Evolutionary conservation across 2,329 filamentous ascomycete genomes (phyloP), one percentile per base, ranked within the genome.

Genomic region (Trichophaea hybrida): DNA sequence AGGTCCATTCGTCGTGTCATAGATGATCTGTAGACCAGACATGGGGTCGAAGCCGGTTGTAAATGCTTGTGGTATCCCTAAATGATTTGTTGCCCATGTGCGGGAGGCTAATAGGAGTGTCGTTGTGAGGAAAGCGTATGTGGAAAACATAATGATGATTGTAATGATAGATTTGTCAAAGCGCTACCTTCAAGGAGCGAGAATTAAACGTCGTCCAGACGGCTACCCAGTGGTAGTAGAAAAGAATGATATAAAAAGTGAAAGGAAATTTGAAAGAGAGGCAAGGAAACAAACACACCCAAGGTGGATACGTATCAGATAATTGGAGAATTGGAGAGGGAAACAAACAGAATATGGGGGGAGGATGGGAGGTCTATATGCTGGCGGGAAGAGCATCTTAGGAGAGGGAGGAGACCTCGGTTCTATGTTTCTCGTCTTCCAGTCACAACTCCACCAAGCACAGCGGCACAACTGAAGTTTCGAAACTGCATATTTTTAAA

Each of bases 51-150:
- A 64, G 2, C 61, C 61, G 3, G 40, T 43, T 1, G 61, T 38
- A 38, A 64, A 64, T 13, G 57, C 59, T 13, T 43, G 43, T 5
- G 61, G 61, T 8, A 64, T 64, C 10, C 51, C 51, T 6, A n/a
- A 34, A 32, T 55, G 35, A n/a, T 55, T 55, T 31, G 53, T 55
- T 31, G 53, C 53, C n/a, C 40, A 33, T 12, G 53, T 32, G 10
- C 37, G 35, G 10, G 40, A 15, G 31, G 38, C 38, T 15, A 40
- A 32, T 1, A 55, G 53, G 37, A 55, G 31, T 34, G 4, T 10
- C 44, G 53, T 44, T 8, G 37, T 32, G 53, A 55, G 34, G 15
- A 55, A 24, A 8, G 10, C 13, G 32, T 32, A 32, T 44, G 24
- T 43, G 53, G 38, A 43, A 35, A 55, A 31, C 53, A 55, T 55